phyloP scores from a whole-genome alignment of 2,329 filamentous ascomycete species.

The Monilinia polystroma region DNA sequence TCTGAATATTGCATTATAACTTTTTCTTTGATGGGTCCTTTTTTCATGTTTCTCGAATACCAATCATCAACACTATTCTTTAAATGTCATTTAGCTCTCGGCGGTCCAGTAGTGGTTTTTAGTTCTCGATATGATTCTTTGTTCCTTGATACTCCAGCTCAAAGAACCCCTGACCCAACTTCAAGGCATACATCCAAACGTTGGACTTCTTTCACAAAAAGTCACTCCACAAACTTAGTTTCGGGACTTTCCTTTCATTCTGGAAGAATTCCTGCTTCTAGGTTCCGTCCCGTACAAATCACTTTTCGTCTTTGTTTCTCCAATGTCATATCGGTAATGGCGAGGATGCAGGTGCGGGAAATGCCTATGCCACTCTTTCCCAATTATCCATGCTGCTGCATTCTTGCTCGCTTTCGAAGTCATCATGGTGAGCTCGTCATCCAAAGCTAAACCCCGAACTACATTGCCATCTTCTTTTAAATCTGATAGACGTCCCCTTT shows the following conservation, averaged over 20 bases:
- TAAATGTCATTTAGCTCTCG: background rate
- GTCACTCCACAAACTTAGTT: too few species aligned
- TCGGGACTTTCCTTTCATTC: background rate
- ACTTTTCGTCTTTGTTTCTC: conserved; percentile 3
- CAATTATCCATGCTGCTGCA: background rate
- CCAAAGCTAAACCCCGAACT: background rate
- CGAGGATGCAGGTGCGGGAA: background rate
- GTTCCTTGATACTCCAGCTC: background rate
- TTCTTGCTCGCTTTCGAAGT: conserved; percentile 2
- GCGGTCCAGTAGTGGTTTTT: background rate
- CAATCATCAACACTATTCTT: background rate
- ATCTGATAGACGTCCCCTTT: background rate
- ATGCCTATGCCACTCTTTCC: background rate
- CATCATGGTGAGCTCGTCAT: background rate
- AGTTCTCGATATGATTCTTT: conserved; percentile 4
- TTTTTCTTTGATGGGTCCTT: too few species aligned
- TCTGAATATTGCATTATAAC: too few species aligned
- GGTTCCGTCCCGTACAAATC: background rate
- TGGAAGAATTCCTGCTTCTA: background rate
- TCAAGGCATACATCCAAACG: background rate
- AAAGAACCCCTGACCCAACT: background rate
- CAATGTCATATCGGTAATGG: background rate
- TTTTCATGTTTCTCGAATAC: too few species aligned
- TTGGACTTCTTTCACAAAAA: background rate
- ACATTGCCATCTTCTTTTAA: background rate